These are phyloP conservation scores for Hypoxylon sp. DNA, from an alignment of 2,329 filamentous ascomycete species.

Conservation along the genomic window DNA sequence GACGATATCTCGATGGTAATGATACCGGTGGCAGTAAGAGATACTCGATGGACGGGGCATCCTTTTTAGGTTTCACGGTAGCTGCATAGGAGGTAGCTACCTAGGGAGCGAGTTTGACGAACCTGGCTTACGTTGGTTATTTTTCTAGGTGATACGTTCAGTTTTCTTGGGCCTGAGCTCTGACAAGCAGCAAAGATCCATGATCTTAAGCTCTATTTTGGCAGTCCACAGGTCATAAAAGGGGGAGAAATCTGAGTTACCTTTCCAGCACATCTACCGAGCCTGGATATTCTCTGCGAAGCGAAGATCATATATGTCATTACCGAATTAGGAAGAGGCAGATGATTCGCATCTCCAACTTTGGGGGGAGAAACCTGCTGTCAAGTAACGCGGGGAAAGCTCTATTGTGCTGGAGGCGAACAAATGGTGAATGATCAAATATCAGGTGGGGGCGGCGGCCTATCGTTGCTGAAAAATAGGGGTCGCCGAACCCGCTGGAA, in stretches of 20 bases:
- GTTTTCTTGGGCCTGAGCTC: constrained; percentile 9
- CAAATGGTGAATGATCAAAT: constrained; percentile 23
- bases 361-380: constrained; percentile 6
- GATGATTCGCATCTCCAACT: constrained; percentile 25
- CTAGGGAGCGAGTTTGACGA: neutral
- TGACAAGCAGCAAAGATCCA: neutral
- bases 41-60: constrained; percentile 1
- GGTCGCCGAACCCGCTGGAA: neutral
- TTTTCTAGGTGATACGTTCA: neutral
- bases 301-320: constrained; percentile 33
- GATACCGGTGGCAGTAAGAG: neutral
- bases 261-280: constrained; percentile 21
- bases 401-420: constrained; percentile 25
- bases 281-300: constrained; percentile 1
- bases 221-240: neutral
- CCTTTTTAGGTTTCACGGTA: neutral
- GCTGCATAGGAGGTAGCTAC: neutral
- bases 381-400: constrained; percentile 29
- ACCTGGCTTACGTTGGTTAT: neutral
- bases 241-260: neutral
- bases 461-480: constrained; percentile 20
- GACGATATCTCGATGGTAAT: constrained; percentile 10
- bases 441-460: constrained; percentile 15
- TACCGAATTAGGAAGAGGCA: constrained; percentile 9
- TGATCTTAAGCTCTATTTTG: neutral